Conservation (phyloP, 768 basidiomycete genomes). For the Leccinum arenicola region DNA sequence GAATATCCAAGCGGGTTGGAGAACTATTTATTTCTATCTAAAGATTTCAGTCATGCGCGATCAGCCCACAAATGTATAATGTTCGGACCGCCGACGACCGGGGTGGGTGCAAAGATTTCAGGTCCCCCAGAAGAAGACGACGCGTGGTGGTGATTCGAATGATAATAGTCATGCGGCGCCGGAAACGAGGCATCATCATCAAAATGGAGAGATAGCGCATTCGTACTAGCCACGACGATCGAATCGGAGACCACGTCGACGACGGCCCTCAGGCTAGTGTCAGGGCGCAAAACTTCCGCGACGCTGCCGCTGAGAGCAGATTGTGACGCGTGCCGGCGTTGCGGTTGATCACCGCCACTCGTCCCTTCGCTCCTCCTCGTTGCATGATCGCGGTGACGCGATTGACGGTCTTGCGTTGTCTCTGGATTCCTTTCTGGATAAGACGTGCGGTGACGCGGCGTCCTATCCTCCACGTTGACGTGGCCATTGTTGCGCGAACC, state of each 20-base stretch:
- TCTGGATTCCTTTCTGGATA: slow-evolving; percentile 18
- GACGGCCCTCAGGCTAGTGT: slow-evolving; percentile 11
- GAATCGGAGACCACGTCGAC: slow-evolving; percentile 15
- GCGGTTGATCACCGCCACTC: not conserved
- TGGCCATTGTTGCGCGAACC: slow-evolving; percentile 9
- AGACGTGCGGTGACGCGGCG: slow-evolving; percentile 19
- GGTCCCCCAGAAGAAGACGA: slow-evolving; percentile 22
- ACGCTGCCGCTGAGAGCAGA: slow-evolving; percentile 4
- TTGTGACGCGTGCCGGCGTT: slow-evolving; percentile 23
- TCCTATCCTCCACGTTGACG: slow-evolving; percentile 6
- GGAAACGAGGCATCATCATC: slow-evolving; percentile 37
- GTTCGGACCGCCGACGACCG: slow-evolving; percentile 34
- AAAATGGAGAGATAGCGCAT: slow-evolving; percentile 35
- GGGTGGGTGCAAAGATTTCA: slow-evolving; percentile 34
- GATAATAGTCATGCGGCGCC: slow-evolving; percentile 22
- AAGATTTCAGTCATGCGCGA: slow-evolving; percentile 24
- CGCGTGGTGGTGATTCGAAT: slow-evolving; percentile 7
- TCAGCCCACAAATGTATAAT: slow-evolving; percentile 34
- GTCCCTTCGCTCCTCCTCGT: slow-evolving; percentile 24
- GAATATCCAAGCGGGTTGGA: not conserved
- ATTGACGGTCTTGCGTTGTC: slow-evolving; percentile 14
- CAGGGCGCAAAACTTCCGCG: slow-evolving; percentile 21
- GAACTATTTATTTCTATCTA: not conserved
- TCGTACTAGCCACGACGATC: slow-evolving; percentile 22
- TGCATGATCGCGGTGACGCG: slow-evolving; percentile 11